A percentile compares a stretch with the other conserved stretches of the same genome.
Conservation (phyloP, 345 rosid species). For the Moricandia moricandioides region DNA sequence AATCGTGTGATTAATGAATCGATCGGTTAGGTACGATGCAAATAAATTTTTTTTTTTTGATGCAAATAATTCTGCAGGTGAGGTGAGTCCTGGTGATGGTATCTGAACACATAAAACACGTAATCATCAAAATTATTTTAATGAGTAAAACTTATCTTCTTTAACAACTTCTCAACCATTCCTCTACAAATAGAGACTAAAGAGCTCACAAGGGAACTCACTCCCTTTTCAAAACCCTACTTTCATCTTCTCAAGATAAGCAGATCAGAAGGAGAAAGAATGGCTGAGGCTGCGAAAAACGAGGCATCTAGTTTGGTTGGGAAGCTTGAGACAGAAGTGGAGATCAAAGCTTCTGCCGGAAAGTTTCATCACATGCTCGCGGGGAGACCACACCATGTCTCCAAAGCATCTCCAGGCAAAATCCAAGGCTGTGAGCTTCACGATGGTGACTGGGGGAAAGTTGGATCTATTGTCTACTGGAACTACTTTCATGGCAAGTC, state of each 20-base stretch:
- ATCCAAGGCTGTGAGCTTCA: slow-evolving; percentile 33
- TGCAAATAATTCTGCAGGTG: no score
- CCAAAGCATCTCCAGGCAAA: slow-evolving; percentile 29
- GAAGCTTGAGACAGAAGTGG: slow-evolving; percentile 22
- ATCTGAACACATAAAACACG: no score
- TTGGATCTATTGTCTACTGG: slow-evolving; percentile 40
- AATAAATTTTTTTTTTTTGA: no score
- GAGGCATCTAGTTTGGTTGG: slow-evolving; percentile 12
- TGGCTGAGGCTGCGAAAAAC: not conserved
- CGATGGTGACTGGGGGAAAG: slow-evolving; percentile 44
- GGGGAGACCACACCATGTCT: slow-evolving; percentile 41
- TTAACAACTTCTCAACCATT: not conserved
- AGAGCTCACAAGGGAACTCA: not conserved
- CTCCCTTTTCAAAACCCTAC: not conserved
- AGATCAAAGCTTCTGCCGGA: slow-evolving; percentile 23
- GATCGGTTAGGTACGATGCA: not conserved
- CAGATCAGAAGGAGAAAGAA: not conserved
- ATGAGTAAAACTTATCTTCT: no score
- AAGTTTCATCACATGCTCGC: slow-evolving; percentile 41
- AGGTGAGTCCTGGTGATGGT: no score
- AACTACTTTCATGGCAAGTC: slow-evolving; percentile 34
- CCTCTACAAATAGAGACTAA: slow-evolving; percentile 19
- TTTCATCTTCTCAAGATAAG: not conserved
- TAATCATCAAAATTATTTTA: no score
- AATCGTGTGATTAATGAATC: not conserved